Base-by-base conservation (phyloP, 2,329 filamentous ascomycete genomes). In the Ophiostoma tasmaniense region DNA sequence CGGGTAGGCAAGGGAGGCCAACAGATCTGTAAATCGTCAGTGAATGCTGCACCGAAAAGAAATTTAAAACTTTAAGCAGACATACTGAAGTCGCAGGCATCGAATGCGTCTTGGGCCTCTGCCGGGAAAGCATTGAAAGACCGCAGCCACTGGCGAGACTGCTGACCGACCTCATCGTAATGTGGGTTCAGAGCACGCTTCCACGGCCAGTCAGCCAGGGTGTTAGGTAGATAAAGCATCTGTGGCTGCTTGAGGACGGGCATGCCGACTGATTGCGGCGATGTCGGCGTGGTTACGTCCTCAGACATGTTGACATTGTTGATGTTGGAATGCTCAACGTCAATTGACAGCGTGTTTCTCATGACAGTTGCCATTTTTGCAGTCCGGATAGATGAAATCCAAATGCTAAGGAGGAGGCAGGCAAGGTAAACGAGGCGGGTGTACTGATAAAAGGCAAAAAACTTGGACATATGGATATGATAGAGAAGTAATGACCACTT, bases 101-200 rank as follows among this genome's bases (percentile, higher is more conserved):
- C 70, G 52, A 75, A 73, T 0, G 72, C 70, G 8, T 64, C 55
- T 66, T 75, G 73, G 2, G 70, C 72, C 17, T 62, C 33, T 1
- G 71, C 68, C 1, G 64, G 69, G 55, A 74, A 74, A 22, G 71
- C 70, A 2, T 50, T 37, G 50, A 74, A 74, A 14, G 70, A 69
- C 20, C 68, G 69, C 2, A 70, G 50, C 73, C 73, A 74, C 2
- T 64, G 69, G 0, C 55, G 35, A 20, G 70, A 72, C n/a, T 71
- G 71, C 1, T 69, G 64, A 1, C 61, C 45, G 30, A 70, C 66
- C 0, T 39, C 37, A 2, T 42, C 66, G 50, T 68, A 68, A 64
- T 72, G 45, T 1, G 73, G 72, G 35, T 73, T 74, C 35, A 73
- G 22, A 1, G n/a, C 14, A 2, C 73, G 71, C 1, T 69, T 70